A percentile compares a stretch with the other conserved stretches of the same genome.
Evolutionary conservation across 768 basidiomycete genomes (phyloP).

Genomic region (Tricholoma sp.): DNA sequence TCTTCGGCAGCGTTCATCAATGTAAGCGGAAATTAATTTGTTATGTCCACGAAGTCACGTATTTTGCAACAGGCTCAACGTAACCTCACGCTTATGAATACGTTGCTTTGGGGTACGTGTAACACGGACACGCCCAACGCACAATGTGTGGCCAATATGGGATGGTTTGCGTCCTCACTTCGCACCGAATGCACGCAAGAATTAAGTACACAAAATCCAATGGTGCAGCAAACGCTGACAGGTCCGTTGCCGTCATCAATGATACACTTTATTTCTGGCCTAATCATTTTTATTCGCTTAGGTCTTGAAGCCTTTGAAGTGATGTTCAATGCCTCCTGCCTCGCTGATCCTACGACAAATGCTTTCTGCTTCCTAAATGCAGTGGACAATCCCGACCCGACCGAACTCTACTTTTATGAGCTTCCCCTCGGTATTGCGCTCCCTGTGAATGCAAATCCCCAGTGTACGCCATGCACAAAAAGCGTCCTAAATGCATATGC

Average conservation of each 20-base stretch:
- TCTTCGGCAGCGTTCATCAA: slow-evolving; percentile 49
- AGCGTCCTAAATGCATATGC: slow-evolving; percentile 53
- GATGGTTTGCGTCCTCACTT: slow-evolving; percentile 49
- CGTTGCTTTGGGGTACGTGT: slow-evolving; percentile 76
- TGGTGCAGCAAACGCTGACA: slow-evolving; percentile 49
- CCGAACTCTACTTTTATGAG: slow-evolving; percentile 69
- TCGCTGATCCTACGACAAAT: slow-evolving; percentile 48
- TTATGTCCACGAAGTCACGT: neutral
- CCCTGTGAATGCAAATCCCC: slow-evolving; percentile 42
- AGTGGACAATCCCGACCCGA: slow-evolving; percentile 46
- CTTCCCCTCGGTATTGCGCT: slow-evolving; percentile 57
- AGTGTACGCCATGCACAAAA: slow-evolving; percentile 64
- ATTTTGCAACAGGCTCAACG: slow-evolving; percentile 48
- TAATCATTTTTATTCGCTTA: slow-evolving; percentile 15
- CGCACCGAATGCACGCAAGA: slow-evolving; percentile 52
- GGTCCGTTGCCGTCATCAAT: slow-evolving; percentile 33
- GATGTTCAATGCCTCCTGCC: slow-evolving; percentile 60
- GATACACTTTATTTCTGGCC: neutral
- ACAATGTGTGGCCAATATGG: slow-evolving; percentile 67
- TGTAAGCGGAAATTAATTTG: slow-evolving; percentile 32
- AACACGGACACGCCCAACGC: slow-evolving; percentile 45
- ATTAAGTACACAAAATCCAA: slow-evolving; percentile 42
- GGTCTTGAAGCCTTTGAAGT: slow-evolving; percentile 61
- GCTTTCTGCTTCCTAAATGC: slow-evolving; percentile 76
- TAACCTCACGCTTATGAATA: slow-evolving; percentile 59